Percentiles rank a stretch among this genome's conserved stretches.
These are phyloP conservation scores for Aspergillus steynii DNA, from an alignment of 495 filamentous ascomycete genomes.

Conservation along the genomic window DNA sequence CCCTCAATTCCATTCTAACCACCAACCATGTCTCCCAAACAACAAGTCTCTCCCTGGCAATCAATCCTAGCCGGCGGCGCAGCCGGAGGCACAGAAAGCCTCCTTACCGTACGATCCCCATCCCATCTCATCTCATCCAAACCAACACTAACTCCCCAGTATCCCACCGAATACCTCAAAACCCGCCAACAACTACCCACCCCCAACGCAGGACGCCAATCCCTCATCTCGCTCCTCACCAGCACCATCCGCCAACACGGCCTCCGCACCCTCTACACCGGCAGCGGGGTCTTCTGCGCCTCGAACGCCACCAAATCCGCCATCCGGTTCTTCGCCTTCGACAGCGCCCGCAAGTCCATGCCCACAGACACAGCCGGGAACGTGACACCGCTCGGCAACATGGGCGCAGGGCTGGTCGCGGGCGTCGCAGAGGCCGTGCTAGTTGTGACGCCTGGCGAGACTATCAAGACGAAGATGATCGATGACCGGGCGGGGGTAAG, in stretches of 20 bases:
- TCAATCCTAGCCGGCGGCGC: conserved; percentile 25
- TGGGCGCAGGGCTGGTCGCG: conserved; percentile 27
- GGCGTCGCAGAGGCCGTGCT: conserved; percentile 26
- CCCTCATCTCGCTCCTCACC: conserved; percentile 8
- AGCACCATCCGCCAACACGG: conserved; percentile 19
- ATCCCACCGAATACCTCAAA: conserved; percentile 26
- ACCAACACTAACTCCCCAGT: conserved; percentile 2
- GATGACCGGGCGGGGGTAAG: conserved; percentile 26
- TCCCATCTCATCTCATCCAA: too few species aligned
- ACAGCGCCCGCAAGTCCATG: conserved; percentile 19
- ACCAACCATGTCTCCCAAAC: neutral
- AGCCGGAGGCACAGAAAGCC: conserved; percentile 21
- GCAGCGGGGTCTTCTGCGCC: conserved; percentile 21
- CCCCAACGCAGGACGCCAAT: neutral
- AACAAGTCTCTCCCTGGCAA: conserved; percentile 20
- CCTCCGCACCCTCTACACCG: conserved; percentile 20
- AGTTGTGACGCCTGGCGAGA: conserved; percentile 32
- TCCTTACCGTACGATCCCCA: conserved; percentile 16
- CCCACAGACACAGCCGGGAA: conserved; percentile 10
- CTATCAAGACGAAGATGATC: conserved; percentile 33
- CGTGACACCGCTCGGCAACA: conserved; percentile 15
- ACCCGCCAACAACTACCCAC: conserved; percentile 23
- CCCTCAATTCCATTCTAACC: neutral
- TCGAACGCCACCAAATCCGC: conserved; percentile 26
- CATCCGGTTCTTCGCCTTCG: conserved; percentile 24